Evolutionary conservation across 2,329 filamentous ascomycete genomes (phyloP).

Genomic region (Madurella mycetomatis): DNA sequence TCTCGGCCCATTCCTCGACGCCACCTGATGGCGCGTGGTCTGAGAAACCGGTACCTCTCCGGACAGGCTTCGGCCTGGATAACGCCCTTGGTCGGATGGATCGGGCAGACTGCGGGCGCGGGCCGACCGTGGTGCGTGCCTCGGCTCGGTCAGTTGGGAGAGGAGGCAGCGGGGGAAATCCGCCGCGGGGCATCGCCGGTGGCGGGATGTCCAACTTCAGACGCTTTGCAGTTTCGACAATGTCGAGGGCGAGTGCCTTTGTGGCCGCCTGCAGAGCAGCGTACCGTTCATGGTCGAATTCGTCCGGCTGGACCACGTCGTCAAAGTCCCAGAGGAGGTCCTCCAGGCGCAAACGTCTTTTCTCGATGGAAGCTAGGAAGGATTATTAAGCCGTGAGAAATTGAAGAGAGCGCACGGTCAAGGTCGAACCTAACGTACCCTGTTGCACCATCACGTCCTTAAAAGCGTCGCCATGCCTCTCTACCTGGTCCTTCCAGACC

Average conservation of each 20-base stretch:
- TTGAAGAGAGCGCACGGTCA: neutral
- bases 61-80: neutral
- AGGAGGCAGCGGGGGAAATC: constrained; percentile 30
- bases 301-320: constrained; percentile 37
- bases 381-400: neutral
- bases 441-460: constrained; percentile 34
- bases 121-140: constrained; percentile 1
- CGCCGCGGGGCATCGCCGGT: constrained; percentile 12
- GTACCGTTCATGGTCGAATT: constrained; percentile 36
- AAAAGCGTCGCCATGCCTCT: constrained; percentile 36
- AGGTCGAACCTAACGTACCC: constrained; percentile 22
- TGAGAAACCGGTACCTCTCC: neutral
- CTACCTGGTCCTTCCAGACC: constrained; percentile 35
- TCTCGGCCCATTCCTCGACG: neutral
- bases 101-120: constrained; percentile 2
- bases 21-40: neutral
- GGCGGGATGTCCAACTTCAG: constrained; percentile 28
- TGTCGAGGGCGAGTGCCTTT: constrained; percentile 38
- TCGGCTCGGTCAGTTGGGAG: constrained; percentile 17
- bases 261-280: constrained; percentile 37
- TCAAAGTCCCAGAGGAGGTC: constrained; percentile 43
- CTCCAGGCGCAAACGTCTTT: constrained; percentile 32
- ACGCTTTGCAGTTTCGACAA: constrained; percentile 35
- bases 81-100: constrained; percentile 2
- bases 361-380: constrained; percentile 29